Evolutionary conservation across 2,329 filamentous ascomycete genomes (phyloP), one percentile per base, ranked within the genome.

Genomic region (Xylariaceae sp.): DNA sequence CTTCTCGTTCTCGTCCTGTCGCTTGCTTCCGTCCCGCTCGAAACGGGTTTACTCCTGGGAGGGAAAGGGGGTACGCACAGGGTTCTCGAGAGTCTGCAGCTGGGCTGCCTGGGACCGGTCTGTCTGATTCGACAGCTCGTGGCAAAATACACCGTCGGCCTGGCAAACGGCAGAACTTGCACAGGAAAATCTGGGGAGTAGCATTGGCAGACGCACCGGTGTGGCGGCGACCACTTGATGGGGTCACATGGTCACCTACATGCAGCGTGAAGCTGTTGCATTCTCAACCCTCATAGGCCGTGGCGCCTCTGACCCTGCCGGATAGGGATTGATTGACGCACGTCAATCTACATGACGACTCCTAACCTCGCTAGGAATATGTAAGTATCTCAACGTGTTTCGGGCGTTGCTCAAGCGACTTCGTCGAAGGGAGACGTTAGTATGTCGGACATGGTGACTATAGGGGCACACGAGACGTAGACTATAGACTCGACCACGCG

Each of bases 191-290:
- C 39, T 43, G 41, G 46, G 48, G 47, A 47, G 53, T 49, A 54
- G 54, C 46, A 54, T 51, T 18, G 45, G 40, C 33, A 44, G 44
- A 46, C 44, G 46, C 45, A 56, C 51, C 53, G 53, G 47, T 56
- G 50, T 56, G 30, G 48, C 45, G n/a, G 42, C 45, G 53, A 53
- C 50, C 52, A 51, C 47, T 47, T 40, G 47, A 44, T 48, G 27
- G 45, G 53, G 53, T 56, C 55, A 57, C 55, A 57, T 56, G 55
- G 47, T 52, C 5, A 36, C 33, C 49, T 52, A 44, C 47, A 42
- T 52, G 48, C 48, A 52, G 49, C 41, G 40, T 17, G 48, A 53
- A 55, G 41, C 47, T 31, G 39, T 47, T 48, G 33, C 22, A 27
- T 27, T 35, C 17, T 36, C 31, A 2, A 31, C 19, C 32, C 27